Evolutionary conservation across 768 basidiomycete species (phyloP), one percentile per base, ranked within the genome.

Genomic region (Lactarius hengduanensis): DNA sequence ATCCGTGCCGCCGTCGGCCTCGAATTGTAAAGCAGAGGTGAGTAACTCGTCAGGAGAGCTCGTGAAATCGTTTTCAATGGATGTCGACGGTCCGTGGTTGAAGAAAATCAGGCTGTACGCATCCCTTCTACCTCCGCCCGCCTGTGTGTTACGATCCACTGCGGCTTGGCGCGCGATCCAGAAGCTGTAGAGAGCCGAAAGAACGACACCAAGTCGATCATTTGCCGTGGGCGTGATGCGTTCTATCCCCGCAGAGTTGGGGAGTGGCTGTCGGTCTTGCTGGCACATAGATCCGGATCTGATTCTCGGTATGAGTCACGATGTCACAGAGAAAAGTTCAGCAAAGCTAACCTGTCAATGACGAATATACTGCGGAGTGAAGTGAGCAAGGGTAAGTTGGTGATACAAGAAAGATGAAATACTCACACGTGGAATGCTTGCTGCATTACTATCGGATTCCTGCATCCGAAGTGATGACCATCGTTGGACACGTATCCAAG

Each of bases 71-170:
- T 86, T 83, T 43, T 71, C 67, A 36, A 84, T 61, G 3, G 73
- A 74, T 4, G 47, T 66, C 11, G 50, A 36, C 2, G 74, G 61
- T 0, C 3, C 10, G 20, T 73, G 58, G 60, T 82, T 71, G 68
- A 86, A 86, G 30, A 84, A 68, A n/a, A 85, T 63, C 53, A 87
- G 77, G 10, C 82, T 85, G 67, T 87, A 87, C 0, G 86, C 76
- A 65, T 87, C 86, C 41, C 79, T 73, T n/a, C 83, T 78, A 16
- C 60, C 58, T 0, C 69, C 72, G 7, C 72, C 72, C 7, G 61
- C 73, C 54, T 74, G 73, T 18, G 43, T 61, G 11, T 57, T 73
- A 32, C 64, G 59, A 18, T 62, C 71, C 16, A 79, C 60, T 3
- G 80, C 80, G 26, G 79, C 73, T 18, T 79, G 77, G 2, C 86